phyloP scores from a whole-genome alignment of 495 filamentous ascomycete genomes.

The Annulohypoxylon nitens region DNA sequence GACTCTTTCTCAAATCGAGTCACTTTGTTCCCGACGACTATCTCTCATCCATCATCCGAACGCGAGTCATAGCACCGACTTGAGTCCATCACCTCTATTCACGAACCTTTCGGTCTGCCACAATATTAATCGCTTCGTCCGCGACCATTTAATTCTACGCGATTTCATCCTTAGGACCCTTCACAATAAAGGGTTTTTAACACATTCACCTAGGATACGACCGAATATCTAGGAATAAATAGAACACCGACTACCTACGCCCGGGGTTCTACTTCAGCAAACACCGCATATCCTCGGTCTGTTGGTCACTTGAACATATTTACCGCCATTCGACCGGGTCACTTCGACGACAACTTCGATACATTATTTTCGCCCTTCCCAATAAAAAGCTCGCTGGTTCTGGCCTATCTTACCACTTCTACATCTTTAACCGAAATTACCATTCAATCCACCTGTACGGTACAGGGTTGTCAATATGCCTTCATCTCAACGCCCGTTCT shows the following conservation, averaged over 20 bases:
- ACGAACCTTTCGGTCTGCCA: neutral
- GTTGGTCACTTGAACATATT: slow-evolving; percentile 3
- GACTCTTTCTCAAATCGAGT: slow-evolving; percentile 14
- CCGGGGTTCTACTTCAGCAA: neutral
- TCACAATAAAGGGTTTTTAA: neutral
- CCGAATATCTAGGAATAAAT: neutral
- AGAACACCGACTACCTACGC: neutral
- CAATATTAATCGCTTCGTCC: slow-evolving; percentile 21
- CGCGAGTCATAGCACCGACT: slow-evolving; percentile 10
- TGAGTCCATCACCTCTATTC: neutral
- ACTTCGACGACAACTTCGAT: slow-evolving; percentile 3
- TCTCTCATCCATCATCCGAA: slow-evolving; percentile 16
- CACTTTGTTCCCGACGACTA: neutral
- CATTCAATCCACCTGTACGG: neutral
- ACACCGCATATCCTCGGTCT: slow-evolving; percentile 27
- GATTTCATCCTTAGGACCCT: neutral
- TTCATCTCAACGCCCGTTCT: slow-evolving; percentile 81
- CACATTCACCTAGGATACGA: neutral
- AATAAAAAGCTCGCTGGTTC: neutral
- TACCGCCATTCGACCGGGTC: slow-evolving; percentile 8
- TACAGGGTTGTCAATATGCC: slow-evolving; percentile 62
- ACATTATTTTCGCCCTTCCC: neutral
- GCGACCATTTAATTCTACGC: slow-evolving; percentile 9
- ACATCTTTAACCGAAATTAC: neutral
- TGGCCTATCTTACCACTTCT: neutral